phyloP scores from a whole-genome alignment of 176 grass and related monocot genomes.

The Musa acuminata region DNA sequence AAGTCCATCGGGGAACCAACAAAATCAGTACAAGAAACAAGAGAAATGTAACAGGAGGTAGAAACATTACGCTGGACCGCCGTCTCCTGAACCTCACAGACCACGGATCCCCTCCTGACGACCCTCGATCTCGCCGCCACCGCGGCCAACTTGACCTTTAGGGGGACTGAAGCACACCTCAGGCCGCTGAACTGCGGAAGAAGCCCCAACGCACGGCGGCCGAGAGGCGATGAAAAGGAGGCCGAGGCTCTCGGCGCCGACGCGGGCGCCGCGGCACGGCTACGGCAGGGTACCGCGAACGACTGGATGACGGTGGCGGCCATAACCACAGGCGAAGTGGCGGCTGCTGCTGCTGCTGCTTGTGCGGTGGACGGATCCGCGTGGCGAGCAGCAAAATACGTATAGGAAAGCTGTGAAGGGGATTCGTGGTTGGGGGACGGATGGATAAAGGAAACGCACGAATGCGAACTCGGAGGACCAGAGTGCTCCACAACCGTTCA shows the following conservation, averaged over 20 bases:
- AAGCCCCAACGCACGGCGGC: not conserved
- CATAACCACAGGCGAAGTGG: not conserved
- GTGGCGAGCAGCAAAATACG: no score
- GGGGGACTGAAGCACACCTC: not conserved
- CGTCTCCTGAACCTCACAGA: constrained; percentile 17
- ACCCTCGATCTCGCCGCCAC: not conserved
- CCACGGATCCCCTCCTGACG: not conserved
- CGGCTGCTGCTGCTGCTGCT: no score
- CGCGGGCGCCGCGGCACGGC: not conserved
- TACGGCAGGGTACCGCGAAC: not conserved
- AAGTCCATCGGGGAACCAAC: not conserved
- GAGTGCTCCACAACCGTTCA: no score
- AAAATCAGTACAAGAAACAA: no score
- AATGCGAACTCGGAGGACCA: no score
- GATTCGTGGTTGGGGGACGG: not conserved
- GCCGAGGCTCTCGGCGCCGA: not conserved
- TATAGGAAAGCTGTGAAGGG: not conserved
- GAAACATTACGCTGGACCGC: constrained; percentile 6
- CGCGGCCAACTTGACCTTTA: not conserved
- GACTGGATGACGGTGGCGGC: constrained; percentile 7
- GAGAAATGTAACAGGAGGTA: not conserved
- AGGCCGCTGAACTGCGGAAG: constrained; percentile 6
- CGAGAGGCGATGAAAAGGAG: not conserved
- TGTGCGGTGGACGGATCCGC: no score
- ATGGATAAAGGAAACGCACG: not conserved